phyloP scores from a whole-genome alignment of 1,284 basidiomycete genomes.

The Phlebopus sp. region DNA sequence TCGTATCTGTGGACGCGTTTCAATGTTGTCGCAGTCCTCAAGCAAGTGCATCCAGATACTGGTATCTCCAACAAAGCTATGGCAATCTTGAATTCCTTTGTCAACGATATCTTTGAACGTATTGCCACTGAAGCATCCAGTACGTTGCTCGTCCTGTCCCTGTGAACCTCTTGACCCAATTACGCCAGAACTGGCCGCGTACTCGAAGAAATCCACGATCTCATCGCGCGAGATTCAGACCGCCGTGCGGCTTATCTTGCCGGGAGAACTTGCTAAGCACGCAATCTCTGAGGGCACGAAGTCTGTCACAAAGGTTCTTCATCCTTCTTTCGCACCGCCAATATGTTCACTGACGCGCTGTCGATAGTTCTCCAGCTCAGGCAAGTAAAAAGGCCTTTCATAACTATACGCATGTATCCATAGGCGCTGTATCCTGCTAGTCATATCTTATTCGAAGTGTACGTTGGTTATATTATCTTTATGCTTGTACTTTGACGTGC shows the following conservation, averaged over 20 bases:
- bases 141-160: slow-evolving; percentile 28
- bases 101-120: slow-evolving; percentile 76
- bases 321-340: background rate
- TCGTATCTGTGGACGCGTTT: slow-evolving; percentile 58
- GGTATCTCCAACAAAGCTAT: slow-evolving; percentile 85
- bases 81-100: slow-evolving; percentile 76
- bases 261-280: slow-evolving; percentile 65
- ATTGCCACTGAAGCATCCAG: slow-evolving; percentile 76
- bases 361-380: slow-evolving; percentile 61
- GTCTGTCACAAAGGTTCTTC: slow-evolving; percentile 40
- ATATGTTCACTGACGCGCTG: background rate
- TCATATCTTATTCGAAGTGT: slow-evolving; percentile 1
- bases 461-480: slow-evolving; percentile 22
- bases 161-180: too few species aligned
- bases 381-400: slow-evolving; percentile 41
- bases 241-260: slow-evolving; percentile 76
- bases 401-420: slow-evolving; percentile 25
- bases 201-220: slow-evolving; percentile 82
- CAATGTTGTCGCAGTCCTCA: slow-evolving; percentile 53
- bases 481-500: background rate
- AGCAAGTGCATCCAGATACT: slow-evolving; percentile 78
- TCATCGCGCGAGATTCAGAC: slow-evolving; percentile 83
- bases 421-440: slow-evolving; percentile 14
- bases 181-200: slow-evolving; percentile 61
- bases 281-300: slow-evolving; percentile 80